Conservation (phyloP, 2,329 filamentous ascomycete species). For the Alternaria solani region DNA sequence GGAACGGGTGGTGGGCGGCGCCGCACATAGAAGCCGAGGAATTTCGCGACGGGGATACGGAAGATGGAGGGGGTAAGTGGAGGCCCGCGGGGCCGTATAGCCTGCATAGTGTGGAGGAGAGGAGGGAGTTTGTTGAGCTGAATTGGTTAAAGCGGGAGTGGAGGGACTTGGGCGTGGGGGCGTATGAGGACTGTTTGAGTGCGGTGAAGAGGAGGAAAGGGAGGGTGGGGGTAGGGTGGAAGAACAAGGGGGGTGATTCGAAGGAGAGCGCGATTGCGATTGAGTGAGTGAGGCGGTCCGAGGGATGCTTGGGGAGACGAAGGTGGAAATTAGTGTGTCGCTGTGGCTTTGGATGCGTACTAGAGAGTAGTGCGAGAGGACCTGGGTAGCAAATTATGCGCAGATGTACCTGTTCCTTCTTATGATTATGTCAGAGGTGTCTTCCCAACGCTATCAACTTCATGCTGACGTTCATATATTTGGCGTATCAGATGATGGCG, state of each 20-base stretch:
- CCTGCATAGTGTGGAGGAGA: constrained; percentile 27
- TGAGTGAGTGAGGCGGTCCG: background rate
- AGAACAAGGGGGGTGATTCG: background rate
- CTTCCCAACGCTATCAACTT: constrained; percentile 82
- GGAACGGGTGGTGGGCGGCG: background rate
- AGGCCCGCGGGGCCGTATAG: constrained; percentile 20
- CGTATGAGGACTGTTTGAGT: constrained; percentile 14
- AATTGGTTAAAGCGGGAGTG: constrained; percentile 28
- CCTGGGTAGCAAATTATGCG: background rate
- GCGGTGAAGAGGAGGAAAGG: constrained; percentile 8
- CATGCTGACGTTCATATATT: constrained; percentile 89
- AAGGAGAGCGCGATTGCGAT: background rate
- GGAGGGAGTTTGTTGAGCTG: constrained; percentile 25
- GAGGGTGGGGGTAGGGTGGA: background rate
- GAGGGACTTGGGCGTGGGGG: background rate
- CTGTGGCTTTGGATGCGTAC: background rate
- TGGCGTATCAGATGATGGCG: constrained; percentile 92
- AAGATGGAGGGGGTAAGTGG: background rate
- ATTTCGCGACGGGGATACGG: background rate
- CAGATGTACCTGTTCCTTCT: constrained; percentile 74
- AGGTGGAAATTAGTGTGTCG: background rate
- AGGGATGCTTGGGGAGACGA: background rate
- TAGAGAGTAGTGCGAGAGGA: background rate
- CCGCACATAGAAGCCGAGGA: background rate
- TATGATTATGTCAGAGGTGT: constrained; percentile 72